Percentiles rank a stretch among this genome's conserved stretches.
Evolutionary conservation across 495 filamentous ascomycete genomes (phyloP).

Genomic region (Trichoderma gamsii): DNA sequence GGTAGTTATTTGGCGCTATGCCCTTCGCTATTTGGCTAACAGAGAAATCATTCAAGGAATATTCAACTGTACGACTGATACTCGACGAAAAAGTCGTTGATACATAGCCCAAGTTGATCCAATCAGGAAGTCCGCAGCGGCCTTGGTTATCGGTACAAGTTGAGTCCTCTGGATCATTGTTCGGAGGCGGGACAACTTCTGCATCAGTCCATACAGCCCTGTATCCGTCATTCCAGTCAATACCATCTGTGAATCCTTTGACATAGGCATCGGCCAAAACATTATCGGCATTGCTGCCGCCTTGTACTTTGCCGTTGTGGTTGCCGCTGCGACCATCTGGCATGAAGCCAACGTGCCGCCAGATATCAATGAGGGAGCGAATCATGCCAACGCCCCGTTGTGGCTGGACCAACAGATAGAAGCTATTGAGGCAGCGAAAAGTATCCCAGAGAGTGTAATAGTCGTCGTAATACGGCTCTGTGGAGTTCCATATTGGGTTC

Average conservation of each 20-base stretch:
- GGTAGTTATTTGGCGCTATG: slow-evolving; percentile 46
- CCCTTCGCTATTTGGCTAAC: slow-evolving; percentile 56
- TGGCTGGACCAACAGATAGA: slow-evolving; percentile 62
- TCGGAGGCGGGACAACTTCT: slow-evolving; percentile 53
- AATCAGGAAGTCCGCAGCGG: slow-evolving; percentile 64
- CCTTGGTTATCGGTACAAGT: slow-evolving; percentile 64
- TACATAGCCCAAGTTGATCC: slow-evolving; percentile 58
- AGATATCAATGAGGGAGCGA: slow-evolving; percentile 66
- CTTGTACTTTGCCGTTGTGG: slow-evolving; percentile 65
- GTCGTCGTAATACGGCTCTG: slow-evolving; percentile 60
- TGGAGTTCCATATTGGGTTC: slow-evolving; percentile 60
- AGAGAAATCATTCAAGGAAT: slow-evolving; percentile 62
- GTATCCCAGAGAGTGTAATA: slow-evolving; percentile 53
- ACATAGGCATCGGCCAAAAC: slow-evolving; percentile 70
- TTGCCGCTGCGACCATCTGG: slow-evolving; percentile 61
- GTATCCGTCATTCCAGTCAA: slow-evolving; percentile 67
- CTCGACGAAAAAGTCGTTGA: slow-evolving; percentile 55
- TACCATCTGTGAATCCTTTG: slow-evolving; percentile 53
- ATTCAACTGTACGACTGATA: slow-evolving; percentile 63
- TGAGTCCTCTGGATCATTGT: slow-evolving; percentile 52
- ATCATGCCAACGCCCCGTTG: slow-evolving; percentile 57
- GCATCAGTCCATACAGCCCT: slow-evolving; percentile 63
- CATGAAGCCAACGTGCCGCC: slow-evolving; percentile 59
- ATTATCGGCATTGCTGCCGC: slow-evolving; percentile 69
- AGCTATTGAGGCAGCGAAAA: slow-evolving; percentile 52